These are phyloP conservation scores for Yarrowia phangngaensis DNA, from an alignment of 805 yeast species.

Conservation along the genomic window DNA sequence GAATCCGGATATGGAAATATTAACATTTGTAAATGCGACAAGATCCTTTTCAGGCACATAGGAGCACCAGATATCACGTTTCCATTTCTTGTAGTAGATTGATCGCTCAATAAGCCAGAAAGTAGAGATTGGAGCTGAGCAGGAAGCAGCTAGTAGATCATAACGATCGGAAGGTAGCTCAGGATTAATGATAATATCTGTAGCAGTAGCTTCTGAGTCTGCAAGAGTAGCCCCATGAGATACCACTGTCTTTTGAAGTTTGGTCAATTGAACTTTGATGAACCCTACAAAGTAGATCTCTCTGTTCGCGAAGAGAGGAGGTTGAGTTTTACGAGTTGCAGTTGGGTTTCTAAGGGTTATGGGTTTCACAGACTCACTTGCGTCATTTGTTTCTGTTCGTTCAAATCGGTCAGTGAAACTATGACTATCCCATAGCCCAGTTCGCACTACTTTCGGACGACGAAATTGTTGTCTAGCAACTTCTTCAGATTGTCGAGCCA, in stretches of 20 bases:
- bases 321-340: too few relatives aligned
- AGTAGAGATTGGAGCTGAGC: slow-evolving; percentile 47
- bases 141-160: slow-evolving; percentile 27
- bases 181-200: slow-evolving; percentile 35
- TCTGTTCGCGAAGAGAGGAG: slow-evolving; percentile 45
- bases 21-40: slow-evolving; percentile 34
- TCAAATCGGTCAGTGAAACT: slow-evolving; percentile 10
- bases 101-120: slow-evolving; percentile 82
- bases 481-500: slow-evolving; percentile 1
- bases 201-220: slow-evolving; percentile 15
- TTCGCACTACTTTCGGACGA: slow-evolving; percentile 1
- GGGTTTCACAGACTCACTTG: too few relatives aligned
- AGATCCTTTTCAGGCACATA: slow-evolving; percentile 38
- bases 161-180: slow-evolving; percentile 32
- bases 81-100: slow-evolving; percentile 51
- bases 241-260: slow-evolving; percentile 45
- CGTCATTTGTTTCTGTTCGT: too few relatives aligned
- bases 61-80: slow-evolving; percentile 59
- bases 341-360: too few relatives aligned
- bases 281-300: slow-evolving; percentile 47
- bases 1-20: slow-evolving; percentile 65
- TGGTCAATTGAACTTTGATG: slow-evolving; percentile 40
- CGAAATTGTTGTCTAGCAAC: slow-evolving; percentile 3
- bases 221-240: slow-evolving; percentile 47
- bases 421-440: slow-evolving; percentile 13